These are phyloP conservation scores for Antrodiella citrinella DNA, from an alignment of 768 basidiomycete species.

Conservation along the genomic window DNA sequence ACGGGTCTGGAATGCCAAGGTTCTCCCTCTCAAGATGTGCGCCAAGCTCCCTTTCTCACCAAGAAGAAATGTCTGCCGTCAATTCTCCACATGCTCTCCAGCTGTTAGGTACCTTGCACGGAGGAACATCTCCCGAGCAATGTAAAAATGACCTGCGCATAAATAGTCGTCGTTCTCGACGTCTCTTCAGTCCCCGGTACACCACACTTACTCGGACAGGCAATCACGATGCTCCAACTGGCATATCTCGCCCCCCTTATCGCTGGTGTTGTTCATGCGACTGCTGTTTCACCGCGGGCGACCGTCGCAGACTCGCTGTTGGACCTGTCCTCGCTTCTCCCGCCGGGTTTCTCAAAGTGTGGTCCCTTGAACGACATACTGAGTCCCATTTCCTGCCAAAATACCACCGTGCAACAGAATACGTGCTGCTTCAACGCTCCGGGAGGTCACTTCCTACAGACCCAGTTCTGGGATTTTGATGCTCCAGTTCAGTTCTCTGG, in stretches of 20 bases:
- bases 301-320: not conserved
- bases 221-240: not conserved
- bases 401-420: not conserved
- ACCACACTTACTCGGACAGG: too few relatives aligned
- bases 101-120: too few relatives aligned
- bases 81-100: too few relatives aligned
- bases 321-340: not conserved
- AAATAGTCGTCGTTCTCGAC: too few relatives aligned
- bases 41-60: too few relatives aligned
- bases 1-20: not conserved
- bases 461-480: conserved; percentile 2
- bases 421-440: conserved; percentile 1
- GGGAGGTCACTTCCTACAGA: conserved; percentile 1
- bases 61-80: too few relatives aligned
- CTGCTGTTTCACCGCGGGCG: not conserved
- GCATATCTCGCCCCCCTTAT: not conserved
- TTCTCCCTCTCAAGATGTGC: too few relatives aligned
- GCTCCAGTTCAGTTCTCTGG: not conserved
- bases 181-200: too few relatives aligned
- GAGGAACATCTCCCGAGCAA: too few relatives aligned
- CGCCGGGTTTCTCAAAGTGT: not conserved
- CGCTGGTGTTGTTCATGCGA: not conserved
- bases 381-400: not conserved
- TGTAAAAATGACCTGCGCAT: too few relatives aligned
- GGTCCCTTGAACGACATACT: not conserved